A percentile compares a stretch with the other conserved stretches of the same genome.
Conservation (phyloP, 2,329 filamentous ascomycete species). For the Myriosclerotinia curreyana region DNA sequence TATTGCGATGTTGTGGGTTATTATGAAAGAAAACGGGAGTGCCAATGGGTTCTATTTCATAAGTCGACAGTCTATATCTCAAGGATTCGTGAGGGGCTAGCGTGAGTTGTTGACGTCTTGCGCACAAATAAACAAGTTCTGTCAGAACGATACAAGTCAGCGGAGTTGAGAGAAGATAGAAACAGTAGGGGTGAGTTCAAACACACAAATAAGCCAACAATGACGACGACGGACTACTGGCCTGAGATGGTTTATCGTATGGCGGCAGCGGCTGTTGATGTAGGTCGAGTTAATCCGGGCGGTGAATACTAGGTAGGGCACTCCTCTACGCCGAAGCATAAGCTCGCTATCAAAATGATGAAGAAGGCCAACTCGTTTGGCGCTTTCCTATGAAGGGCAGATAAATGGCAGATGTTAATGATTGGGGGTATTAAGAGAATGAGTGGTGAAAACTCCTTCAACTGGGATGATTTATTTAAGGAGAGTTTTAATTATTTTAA, state of each 20-base stretch:
- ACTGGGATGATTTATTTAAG: neutral
- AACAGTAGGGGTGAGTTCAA: neutral
- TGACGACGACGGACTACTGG: neutral
- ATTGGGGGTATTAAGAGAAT: conserved; percentile 12
- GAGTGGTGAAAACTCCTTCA: neutral
- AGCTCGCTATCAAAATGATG: conserved; percentile 9
- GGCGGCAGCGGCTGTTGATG: conserved; percentile 19
- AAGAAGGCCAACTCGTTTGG: conserved; percentile 19
- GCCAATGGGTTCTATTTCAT: conserved; percentile 14
- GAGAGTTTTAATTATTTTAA: conserved; percentile 1
- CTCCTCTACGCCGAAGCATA: conserved; percentile 18
- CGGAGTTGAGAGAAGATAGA: conserved; percentile 4
- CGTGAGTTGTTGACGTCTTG: conserved; percentile 10
- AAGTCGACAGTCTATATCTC: conserved; percentile 10
- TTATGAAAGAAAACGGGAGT: neutral
- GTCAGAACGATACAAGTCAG: conserved; percentile 12
- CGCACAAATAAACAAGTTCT: conserved; percentile 18
- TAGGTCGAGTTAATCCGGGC: conserved; percentile 21
- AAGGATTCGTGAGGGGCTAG: conserved; percentile 19
- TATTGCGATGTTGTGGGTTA: conserved; percentile 14
- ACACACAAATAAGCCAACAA: conserved; percentile 13
- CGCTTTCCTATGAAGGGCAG: conserved; percentile 12
- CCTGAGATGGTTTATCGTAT: conserved; percentile 13
- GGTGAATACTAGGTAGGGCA: conserved; percentile 17
- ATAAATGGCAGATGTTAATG: conserved; percentile 6